Evolutionary conservation across 108 stramenopile genomes (phyloP).

Genomic region (Cyclotella atomus): DNA sequence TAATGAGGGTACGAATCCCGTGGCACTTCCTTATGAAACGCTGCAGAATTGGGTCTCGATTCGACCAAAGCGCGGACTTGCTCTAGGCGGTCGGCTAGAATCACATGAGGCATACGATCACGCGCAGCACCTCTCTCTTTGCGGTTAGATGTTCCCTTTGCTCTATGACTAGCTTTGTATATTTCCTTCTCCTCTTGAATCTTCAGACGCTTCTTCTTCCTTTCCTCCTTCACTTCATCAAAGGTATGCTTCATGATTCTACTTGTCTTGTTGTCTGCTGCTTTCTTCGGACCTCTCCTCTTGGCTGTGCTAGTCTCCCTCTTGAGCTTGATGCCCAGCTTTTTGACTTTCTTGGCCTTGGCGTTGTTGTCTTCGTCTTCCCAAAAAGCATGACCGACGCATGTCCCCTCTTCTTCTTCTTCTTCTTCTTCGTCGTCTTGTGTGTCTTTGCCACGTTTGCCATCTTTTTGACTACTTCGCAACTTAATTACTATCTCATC

Average conservation of each 20-base stretch:
- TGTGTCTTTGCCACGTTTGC: constrained; percentile 9
- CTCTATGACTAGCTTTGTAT: constrained; percentile 52
- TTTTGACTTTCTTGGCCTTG: constrained; percentile 1
- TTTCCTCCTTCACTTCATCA: constrained; percentile 51
- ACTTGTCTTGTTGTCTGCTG: constrained; percentile 29
- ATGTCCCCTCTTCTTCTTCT: constrained; percentile 41
- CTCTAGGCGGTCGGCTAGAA: constrained; percentile 80
- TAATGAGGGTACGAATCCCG: constrained; percentile 59
- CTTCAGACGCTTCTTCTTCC: constrained; percentile 72
- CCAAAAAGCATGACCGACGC: constrained; percentile 85
- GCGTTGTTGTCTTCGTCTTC: constrained; percentile 78
- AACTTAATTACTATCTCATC: constrained; percentile 60
- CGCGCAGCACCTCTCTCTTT: constrained; percentile 84
- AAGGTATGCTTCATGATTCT: constrained; percentile 49
- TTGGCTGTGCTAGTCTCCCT: constrained; percentile 22
- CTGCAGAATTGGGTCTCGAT: constrained; percentile 58
- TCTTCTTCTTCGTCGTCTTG: constrained; percentile 27
- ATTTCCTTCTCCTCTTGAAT: constrained; percentile 79
- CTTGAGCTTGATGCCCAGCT: constrained; percentile 33
- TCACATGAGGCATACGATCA: constrained; percentile 84
- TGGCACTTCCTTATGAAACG: constrained; percentile 78
- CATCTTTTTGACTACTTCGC: constrained; percentile 46
- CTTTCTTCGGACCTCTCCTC: constrained; percentile 25
- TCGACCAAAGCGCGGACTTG: constrained; percentile 67
- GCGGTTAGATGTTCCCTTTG: constrained; percentile 78